Evolutionary conservation across 495 filamentous ascomycete species (phyloP).

Genomic region (Pyrenula aspistea): DNA sequence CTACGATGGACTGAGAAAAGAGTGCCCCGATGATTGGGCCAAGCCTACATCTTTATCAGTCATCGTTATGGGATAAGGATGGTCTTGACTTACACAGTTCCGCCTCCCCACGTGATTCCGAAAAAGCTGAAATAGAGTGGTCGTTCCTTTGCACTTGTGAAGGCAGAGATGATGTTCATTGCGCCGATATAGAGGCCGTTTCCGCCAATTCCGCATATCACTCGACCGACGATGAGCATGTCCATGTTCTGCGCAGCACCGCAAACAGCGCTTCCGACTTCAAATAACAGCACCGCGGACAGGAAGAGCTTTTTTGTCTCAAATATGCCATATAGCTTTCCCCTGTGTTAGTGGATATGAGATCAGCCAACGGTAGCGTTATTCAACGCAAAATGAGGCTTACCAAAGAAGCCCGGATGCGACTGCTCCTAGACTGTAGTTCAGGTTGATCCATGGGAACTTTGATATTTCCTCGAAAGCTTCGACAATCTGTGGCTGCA

Average conservation of each 20-base stretch:
- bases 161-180: constrained; percentile 29
- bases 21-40: constrained; percentile 27
- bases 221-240: constrained; percentile 21
- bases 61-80: no score
- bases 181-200: constrained; percentile 40
- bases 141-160: constrained; percentile 30
- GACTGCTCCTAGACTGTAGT: constrained; percentile 38
- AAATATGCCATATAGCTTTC: constrained; percentile 9
- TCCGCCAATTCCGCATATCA: constrained; percentile 26
- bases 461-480: constrained; percentile 35
- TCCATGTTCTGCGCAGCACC: constrained; percentile 19
- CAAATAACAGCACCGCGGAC: constrained; percentile 13
- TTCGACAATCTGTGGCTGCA: constrained; percentile 40
- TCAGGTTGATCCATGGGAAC: constrained; percentile 43
- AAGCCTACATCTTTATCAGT: no score
- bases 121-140: constrained; percentile 30
- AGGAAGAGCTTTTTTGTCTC: constrained; percentile 20
- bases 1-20: constrained; percentile 18
- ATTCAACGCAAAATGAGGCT: background rate
- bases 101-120: constrained; percentile 30
- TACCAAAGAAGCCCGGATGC: constrained; percentile 23
- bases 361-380: background rate
- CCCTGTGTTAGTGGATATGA: background rate
- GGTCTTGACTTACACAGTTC: constrained; percentile 30
- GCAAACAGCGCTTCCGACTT: constrained; percentile 18